Conservation (phyloP, 331 rosid species). For the Acacia concinna region DNA sequence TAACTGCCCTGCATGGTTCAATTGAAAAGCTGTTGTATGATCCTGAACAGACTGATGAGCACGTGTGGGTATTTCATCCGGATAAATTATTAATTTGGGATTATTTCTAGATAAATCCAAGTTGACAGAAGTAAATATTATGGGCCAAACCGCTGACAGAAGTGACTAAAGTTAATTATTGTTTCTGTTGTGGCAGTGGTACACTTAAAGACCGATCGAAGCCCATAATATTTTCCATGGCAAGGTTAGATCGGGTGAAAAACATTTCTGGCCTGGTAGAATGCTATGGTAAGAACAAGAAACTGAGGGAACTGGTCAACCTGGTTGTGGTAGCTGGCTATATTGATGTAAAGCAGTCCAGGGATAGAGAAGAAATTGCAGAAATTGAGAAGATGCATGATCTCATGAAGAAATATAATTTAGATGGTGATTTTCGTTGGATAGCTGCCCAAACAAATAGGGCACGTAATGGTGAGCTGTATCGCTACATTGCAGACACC, state of each 20-base stretch:
- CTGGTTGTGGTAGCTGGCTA: conserved; percentile 80
- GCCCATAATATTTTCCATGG: conserved; percentile 84
- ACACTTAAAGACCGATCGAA: conserved; percentile 61
- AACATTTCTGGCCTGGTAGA: conserved; percentile 83
- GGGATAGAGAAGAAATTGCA: conserved; percentile 77
- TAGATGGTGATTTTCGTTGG: conserved; percentile 78
- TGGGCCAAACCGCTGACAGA: not conserved
- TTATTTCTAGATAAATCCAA: not conserved
- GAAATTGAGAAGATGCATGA: conserved; percentile 86
- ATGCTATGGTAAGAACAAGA: conserved; percentile 57
- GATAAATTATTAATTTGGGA: conserved; percentile 3
- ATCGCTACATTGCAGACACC: conserved; percentile 83
- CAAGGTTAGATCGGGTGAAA: conserved; percentile 76
- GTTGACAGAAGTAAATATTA: conserved; percentile 9
- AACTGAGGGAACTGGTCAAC: conserved; percentile 79
- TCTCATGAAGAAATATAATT: conserved; percentile 54
- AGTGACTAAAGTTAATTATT: conserved; percentile 16
- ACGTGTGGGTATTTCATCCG: conserved; percentile 53
- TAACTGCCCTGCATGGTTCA: conserved; percentile 74
- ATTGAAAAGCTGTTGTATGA: conserved; percentile 65
- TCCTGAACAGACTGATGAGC: conserved; percentile 63
- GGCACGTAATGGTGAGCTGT: conserved; percentile 84
- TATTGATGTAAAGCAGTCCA: conserved; percentile 64
- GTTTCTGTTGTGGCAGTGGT: conserved; percentile 57
- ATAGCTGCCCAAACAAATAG: conserved; percentile 71